These are phyloP conservation scores for Septoria linicola DNA, from an alignment of 2,329 filamentous ascomycete genomes.

Conservation along the genomic window DNA sequence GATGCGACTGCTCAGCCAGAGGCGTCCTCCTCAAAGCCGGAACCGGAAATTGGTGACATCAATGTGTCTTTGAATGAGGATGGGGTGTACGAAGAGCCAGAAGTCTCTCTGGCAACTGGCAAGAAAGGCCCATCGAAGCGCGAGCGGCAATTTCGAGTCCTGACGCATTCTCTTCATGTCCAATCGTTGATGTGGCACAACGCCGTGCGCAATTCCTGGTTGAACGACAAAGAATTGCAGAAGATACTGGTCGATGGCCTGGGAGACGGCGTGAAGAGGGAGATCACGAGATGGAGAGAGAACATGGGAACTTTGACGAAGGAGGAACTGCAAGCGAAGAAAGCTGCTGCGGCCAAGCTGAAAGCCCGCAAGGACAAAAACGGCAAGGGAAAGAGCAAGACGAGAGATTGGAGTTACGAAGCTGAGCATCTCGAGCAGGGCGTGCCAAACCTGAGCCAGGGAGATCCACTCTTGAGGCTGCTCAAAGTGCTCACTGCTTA, in stretches of 20 bases:
- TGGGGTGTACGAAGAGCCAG: constrained; percentile 42
- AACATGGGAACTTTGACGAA: constrained; percentile 59
- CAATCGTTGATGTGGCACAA: constrained; percentile 88
- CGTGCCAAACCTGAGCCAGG: constrained; percentile 72
- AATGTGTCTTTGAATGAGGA: constrained; percentile 40
- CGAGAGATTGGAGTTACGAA: constrained; percentile 69
- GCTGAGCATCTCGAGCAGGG: constrained; percentile 70
- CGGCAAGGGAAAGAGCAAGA: constrained; percentile 44
- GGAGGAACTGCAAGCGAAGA: constrained; percentile 42
- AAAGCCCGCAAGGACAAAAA: constrained; percentile 44
- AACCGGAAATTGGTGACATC: constrained; percentile 36
- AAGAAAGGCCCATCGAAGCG: constrained; percentile 87
- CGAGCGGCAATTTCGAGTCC: constrained; percentile 72
- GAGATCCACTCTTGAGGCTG: constrained; percentile 76
- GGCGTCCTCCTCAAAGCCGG: constrained; percentile 29
- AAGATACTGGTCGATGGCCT: constrained; percentile 73
- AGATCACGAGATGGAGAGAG: constrained; percentile 70
- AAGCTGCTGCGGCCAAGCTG: constrained; percentile 35
- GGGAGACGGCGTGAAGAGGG: constrained; percentile 65
- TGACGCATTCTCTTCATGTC: constrained; percentile 86
- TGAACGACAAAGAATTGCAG: constrained; percentile 74
- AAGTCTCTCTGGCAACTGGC: constrained; percentile 44
- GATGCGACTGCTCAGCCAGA: constrained; percentile 44
- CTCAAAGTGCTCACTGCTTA: constrained; percentile 75
- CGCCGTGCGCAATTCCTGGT: constrained; percentile 77